Conservation (phyloP, 2,329 filamentous ascomycete species). For the Ceratocystis diversiconidia region DNA sequence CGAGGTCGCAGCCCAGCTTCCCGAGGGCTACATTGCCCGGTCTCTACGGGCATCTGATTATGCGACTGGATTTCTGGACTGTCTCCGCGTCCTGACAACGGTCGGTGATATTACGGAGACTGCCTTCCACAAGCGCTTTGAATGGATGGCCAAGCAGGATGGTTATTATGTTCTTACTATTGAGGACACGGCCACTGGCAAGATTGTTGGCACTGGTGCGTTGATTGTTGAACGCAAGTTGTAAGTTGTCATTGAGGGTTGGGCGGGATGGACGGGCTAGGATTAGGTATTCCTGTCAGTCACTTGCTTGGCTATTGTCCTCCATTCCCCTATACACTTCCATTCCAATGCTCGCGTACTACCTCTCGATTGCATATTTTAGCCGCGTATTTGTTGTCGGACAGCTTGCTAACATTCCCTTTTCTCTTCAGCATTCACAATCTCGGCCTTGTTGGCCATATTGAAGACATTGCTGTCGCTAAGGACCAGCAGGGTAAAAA, state of each 20-base stretch:
- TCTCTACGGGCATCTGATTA: slow-evolving; percentile 69
- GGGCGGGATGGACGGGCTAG: background rate
- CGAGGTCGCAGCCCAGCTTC: slow-evolving; percentile 55
- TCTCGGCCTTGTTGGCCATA: slow-evolving; percentile 76
- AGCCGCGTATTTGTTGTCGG: background rate
- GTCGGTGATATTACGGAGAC: slow-evolving; percentile 73
- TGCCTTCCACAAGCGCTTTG: slow-evolving; percentile 64
- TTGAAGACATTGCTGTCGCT: slow-evolving; percentile 92
- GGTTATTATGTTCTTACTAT: slow-evolving; percentile 82
- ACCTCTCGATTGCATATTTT: background rate
- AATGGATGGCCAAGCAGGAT: slow-evolving; percentile 61
- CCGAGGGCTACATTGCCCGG: slow-evolving; percentile 69
- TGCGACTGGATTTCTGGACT: slow-evolving; percentile 72
- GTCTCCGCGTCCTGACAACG: slow-evolving; percentile 78
- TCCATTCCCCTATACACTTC: background rate
- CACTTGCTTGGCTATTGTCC: background rate
- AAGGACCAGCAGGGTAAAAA: slow-evolving; percentile 97
- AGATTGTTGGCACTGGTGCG: slow-evolving; percentile 79
- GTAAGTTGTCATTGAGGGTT: slow-evolving; percentile 34
- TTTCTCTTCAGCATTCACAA: slow-evolving; percentile 50
- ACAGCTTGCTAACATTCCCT: background rate
- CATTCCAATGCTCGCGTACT: background rate
- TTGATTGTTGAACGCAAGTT: slow-evolving; percentile 91
- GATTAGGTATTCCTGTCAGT: background rate
- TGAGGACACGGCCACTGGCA: slow-evolving; percentile 47